Evolutionary conservation across 2,329 filamentous ascomycete species (phyloP), one percentile per base, ranked within the genome.

Genomic region (Colletotrichum musae): DNA sequence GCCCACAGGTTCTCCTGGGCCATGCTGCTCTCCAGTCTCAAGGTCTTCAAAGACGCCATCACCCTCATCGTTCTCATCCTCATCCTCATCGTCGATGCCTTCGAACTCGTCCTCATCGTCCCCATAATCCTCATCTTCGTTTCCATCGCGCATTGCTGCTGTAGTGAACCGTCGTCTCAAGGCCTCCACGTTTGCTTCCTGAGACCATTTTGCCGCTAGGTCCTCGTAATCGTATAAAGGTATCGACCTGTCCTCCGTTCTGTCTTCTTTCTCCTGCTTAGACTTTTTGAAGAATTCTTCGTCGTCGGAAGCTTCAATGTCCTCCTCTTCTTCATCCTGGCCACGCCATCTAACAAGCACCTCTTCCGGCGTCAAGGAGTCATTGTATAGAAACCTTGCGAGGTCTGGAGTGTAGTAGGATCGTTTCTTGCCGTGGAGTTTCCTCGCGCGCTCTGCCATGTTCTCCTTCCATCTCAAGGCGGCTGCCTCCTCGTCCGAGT

Each of bases 401-500:
- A 99, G 87, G 75, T 98, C 95, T 15, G 89, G 88, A 9, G 94
- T 92, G 63, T 94, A 90, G 75, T 93, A 97, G 16, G 92, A 88
- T 50, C 89, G 89, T 71, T 89, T 90, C 73, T 88, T 90, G 32
- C 88, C 87, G 76, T 96, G 93, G 41, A 95, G 83, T 64, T 87
- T 88, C 71, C 88, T 88, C 1, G 95, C 95, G 63, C 91, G 93
- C 68, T 92, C 91, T 10, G 89, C 82, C 78, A 99, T 88, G 74
- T 97, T 95, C 26, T 93, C 89, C 79, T 99, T 99, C 97, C 97
- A 99, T 52, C 90, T 88, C 24, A 93, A 75, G 3, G 87, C 91
- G 3, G 91, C 92, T 47, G 92, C 91, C 56, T 95, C 94, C 60
- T 93, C 92, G 18, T 88, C 88, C 2, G 85, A 87, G 59, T 82